Evolutionary conservation across 2,329 filamentous ascomycete species (phyloP), one percentile per base, ranked within the genome.

Genomic region (Fusarium temperatum): DNA sequence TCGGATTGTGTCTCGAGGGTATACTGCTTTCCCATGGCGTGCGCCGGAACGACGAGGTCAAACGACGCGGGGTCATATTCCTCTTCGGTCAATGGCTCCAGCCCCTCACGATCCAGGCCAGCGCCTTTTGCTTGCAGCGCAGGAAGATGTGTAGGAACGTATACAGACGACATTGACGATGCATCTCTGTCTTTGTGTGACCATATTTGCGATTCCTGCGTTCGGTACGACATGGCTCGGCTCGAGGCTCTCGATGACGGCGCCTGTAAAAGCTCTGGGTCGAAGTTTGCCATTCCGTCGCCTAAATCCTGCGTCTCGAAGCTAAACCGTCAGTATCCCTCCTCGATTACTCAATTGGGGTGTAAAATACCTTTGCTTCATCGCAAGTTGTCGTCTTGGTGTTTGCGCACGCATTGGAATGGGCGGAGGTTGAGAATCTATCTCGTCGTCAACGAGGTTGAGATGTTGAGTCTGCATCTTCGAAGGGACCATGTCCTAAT

Each of bases 1-100:
- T 92, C 90, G 0, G 91, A 89, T 50, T 89, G 87, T n/a, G 84
- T 83, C 80, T 94, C 92, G 1, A 94, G 82, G 5, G 88, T 89
- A 77, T 89, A 81, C n/a, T 77, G 74, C 30, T 76, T 76, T 44
- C 72, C 72, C 58, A 75, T 66, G 0, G 66, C 63, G n/a, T 75
- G 66, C 12, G 72, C 74, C 0, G 75, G 75, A 5, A 77, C 72
- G 11, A 76, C 72, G 22, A 76, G 72, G 30, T 76, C 74, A 5
- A 76, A 76, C 15, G 75, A 77, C 15, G 74, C 75, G 1, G 75
- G 75, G 13, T 76, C 75, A n/a, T 72, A 75, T 24, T 76, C 75
- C 41, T 76, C 75, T 44, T 76, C 74, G 3, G 53, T 71, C 61
- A 76, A 44, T 2, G 75, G 75, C 45, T 77, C 72, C 14, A 76